These are phyloP conservation scores for Ogataea wickerhamii DNA, from an alignment of 805 yeast genomes.

Conservation along the genomic window DNA sequence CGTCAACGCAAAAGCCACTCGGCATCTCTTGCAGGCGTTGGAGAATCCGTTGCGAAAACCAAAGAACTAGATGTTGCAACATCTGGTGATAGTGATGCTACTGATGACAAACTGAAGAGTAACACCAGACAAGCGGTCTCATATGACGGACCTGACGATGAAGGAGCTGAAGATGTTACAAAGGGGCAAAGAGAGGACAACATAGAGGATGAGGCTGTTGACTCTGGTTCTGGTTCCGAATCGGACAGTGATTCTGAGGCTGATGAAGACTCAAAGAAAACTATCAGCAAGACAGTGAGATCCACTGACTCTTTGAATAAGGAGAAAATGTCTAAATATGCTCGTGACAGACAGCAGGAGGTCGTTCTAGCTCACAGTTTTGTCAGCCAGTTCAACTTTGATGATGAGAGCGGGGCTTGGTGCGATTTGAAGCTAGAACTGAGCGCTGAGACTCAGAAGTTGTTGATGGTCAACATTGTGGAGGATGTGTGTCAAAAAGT, in stretches of 20 bases:
- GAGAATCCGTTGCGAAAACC: constrained; percentile 63
- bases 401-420: constrained; percentile 86
- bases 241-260: constrained; percentile 41
- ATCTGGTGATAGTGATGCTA: constrained; percentile 53
- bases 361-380: constrained; percentile 70
- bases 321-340: constrained; percentile 49
- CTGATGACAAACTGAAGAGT: constrained; percentile 55
- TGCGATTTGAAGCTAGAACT: constrained; percentile 85
- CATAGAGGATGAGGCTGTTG: constrained; percentile 50
- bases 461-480: constrained; percentile 94
- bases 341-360: constrained; percentile 82
- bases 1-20: constrained; percentile 59
- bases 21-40: constrained; percentile 58
- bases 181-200: constrained; percentile 45
- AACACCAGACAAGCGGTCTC: constrained; percentile 84
- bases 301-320: constrained; percentile 13
- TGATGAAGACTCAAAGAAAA: constrained; percentile 27
- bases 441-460: constrained; percentile 82
- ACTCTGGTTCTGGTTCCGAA: constrained; percentile 41
- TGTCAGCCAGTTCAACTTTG: constrained; percentile 81
- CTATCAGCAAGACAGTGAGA: constrained; percentile 11
- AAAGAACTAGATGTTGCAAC: constrained; percentile 41
- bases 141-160: constrained; percentile 94
- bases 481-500: constrained; percentile 87
- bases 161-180: constrained; percentile 86